Percentiles rank a stretch among this genome's conserved stretches.
phyloP scores from a whole-genome alignment of 2,329 filamentous ascomycete species.

The Claviceps sp. region DNA sequence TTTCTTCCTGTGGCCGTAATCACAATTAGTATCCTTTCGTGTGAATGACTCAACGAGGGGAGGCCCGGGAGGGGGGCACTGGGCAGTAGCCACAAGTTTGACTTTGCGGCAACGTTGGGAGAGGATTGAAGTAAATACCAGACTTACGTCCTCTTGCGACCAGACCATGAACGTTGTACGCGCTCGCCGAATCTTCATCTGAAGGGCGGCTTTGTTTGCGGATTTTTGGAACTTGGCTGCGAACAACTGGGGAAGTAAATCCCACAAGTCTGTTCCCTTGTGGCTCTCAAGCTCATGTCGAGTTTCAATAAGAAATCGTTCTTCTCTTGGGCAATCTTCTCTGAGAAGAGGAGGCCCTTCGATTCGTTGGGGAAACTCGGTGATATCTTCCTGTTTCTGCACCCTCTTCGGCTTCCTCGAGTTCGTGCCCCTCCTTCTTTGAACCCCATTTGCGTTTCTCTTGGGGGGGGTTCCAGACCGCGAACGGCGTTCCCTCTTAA shows the following conservation, averaged over 20 bases:
- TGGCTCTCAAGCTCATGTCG: conserved; percentile 30
- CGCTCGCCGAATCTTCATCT: conserved; percentile 42
- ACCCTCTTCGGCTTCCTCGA: too few species aligned
- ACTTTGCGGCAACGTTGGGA: neutral
- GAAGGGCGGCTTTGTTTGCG: conserved; percentile 34
- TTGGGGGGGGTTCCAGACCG: too few species aligned
- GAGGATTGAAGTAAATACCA: neutral
- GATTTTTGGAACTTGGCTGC: conserved; percentile 20
- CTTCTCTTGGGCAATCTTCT: conserved; percentile 31
- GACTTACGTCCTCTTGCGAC: conserved; percentile 36
- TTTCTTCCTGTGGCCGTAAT: conserved; percentile 21
- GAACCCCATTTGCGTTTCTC: too few species aligned
- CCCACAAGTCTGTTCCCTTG: conserved; percentile 47
- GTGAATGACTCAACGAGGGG: neutral
- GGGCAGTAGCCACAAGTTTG: too few species aligned
- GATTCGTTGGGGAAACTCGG: conserved; percentile 10
- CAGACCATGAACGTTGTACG: conserved; percentile 35
- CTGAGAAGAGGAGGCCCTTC: conserved; percentile 27
- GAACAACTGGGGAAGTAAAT: conserved; percentile 34
- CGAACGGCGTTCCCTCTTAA: too few species aligned
- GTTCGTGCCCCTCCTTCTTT: too few species aligned
- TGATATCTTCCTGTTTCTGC: too few species aligned
- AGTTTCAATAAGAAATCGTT: conserved; percentile 36
- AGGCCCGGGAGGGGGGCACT: too few species aligned
- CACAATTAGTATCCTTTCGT: neutral